Base-by-base conservation (phyloP, 257 asterid genomes). In the Eucommia ulmoides region DNA sequence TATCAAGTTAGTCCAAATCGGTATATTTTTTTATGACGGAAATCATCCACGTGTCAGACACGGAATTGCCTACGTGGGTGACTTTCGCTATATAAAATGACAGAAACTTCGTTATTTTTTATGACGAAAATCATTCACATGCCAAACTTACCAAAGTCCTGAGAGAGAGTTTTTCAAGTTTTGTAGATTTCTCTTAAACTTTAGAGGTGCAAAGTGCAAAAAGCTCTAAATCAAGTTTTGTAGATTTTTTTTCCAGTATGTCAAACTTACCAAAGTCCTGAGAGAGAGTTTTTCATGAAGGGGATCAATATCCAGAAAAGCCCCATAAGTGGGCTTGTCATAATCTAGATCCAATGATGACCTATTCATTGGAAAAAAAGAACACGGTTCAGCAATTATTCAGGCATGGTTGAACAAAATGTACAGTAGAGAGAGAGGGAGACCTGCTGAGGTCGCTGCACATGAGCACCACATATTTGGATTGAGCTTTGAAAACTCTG, bases 401-500 rank as follows among this genome's bases (percentile, higher is more conserved):
- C n/a, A n/a, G n/a, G n/a, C n/a, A n/a, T n/a, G n/a, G n/a, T n/a
- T n/a, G n/a, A n/a, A n/a, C n/a, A n/a, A 42, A 51, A 41, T 19
- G 0, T 9, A 33, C n/a, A 23, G 15, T 1, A 8, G 18, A 41
- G 22, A 11, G 44, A n/a, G 10, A 10, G 16, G 14, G 20, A 4
- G 55, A 71, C 86, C 78, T 74, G 73, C 73, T 69, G 54, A 71
- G 87, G 50, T 78, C 83, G 52, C 67, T 66, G 41, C 83, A 73
- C 79, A 78, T 71, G 41, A 78, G 71, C 53, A 68, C 80, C 15
- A 66, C 69, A 49, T 49, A 53, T 45, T 59, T 72, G 38, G 16
- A 60, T 7, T 52, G 10, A 8, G 44, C 52, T 54, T 54, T 73
- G 56, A 70, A 66, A 33, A 76, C 19, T 41, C 66, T 65, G 3